Conservation (phyloP, 78 protist genomes). For the Acrasis kona region DNA sequence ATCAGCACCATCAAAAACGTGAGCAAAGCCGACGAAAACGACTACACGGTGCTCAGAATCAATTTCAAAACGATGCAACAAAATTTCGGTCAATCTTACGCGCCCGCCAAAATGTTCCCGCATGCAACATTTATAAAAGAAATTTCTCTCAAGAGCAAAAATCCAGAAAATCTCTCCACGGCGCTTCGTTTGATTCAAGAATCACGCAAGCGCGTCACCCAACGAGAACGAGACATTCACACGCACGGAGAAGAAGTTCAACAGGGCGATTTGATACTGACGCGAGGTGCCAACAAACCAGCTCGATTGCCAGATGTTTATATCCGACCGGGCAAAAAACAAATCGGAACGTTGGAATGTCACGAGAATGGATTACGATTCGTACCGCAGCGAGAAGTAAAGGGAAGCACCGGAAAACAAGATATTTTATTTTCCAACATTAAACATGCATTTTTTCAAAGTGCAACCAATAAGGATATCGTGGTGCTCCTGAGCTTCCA, state of each 20-base stretch:
- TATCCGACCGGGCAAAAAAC: constrained; percentile 61
- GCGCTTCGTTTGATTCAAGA: constrained; percentile 45
- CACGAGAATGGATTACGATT: constrained; percentile 89
- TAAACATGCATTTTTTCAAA: constrained; percentile 84
- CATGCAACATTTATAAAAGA: constrained; percentile 61
- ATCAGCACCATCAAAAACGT: constrained; percentile 65
- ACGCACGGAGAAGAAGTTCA: constrained; percentile 56
- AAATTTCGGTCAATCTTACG: neutral
- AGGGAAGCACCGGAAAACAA: no score
- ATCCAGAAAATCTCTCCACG: constrained; percentile 10
- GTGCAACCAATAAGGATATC: constrained; percentile 64
- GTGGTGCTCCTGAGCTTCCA: constrained; percentile 84
- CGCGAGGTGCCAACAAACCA: neutral
- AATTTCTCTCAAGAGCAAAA: constrained; percentile 41
- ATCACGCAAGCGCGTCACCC: constrained; percentile 39
- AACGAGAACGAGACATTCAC: constrained; percentile 19
- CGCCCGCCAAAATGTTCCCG: neutral
- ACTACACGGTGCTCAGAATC: constrained; percentile 41
- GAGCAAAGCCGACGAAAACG: constrained; percentile 42
- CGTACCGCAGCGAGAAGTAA: constrained; percentile 26
- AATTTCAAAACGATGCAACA: constrained; percentile 50
- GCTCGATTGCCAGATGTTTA: constrained; percentile 46
- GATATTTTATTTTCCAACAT: constrained; percentile 79
- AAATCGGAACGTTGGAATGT: constrained; percentile 65
- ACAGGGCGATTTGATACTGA: constrained; percentile 1